A percentile compares a stretch with the other conserved stretches of the same genome.
Evolutionary conservation across 2,329 filamentous ascomycete species (phyloP).

Genomic region (Plenodomus lindquistii): DNA sequence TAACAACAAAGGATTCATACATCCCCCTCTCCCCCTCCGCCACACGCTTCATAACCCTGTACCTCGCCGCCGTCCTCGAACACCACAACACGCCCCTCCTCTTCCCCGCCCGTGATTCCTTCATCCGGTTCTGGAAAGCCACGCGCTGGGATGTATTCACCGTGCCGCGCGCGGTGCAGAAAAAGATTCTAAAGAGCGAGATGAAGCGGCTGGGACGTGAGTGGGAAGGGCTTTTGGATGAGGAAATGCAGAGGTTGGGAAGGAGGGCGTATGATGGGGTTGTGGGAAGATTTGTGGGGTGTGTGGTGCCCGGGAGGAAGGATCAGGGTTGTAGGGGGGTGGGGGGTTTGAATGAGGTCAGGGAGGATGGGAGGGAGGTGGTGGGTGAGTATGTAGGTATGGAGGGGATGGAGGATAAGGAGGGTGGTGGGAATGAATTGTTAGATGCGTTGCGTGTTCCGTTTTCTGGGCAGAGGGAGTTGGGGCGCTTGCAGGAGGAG

Average conservation of each 20-base stretch:
- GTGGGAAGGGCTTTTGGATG: conserved; percentile 14
- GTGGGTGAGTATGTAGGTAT: neutral
- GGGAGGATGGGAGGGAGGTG: neutral
- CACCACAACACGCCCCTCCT: conserved; percentile 17
- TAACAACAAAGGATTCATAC: neutral
- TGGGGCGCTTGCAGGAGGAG: neutral
- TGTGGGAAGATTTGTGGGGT: conserved; percentile 20
- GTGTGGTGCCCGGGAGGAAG: conserved; percentile 15
- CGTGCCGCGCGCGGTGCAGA: conserved; percentile 7
- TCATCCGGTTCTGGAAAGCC: conserved; percentile 19
- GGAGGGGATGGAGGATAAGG: neutral
- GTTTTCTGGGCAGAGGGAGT: neutral
- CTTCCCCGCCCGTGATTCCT: conserved; percentile 17
- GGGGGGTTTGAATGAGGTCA: neutral
- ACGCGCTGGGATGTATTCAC: conserved; percentile 15
- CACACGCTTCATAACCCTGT: conserved; percentile 16
- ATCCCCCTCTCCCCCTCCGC: conserved; percentile 4
- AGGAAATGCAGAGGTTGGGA: conserved; percentile 1
- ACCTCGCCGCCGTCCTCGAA: conserved; percentile 26
- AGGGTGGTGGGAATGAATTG: conserved; percentile 5
- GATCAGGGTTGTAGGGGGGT: conserved; percentile 2
- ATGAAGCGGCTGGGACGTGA: conserved; percentile 12
- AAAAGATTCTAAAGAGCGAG: conserved; percentile 17
- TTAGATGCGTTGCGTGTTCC: conserved; percentile 12
- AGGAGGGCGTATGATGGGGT: conserved; percentile 7